Percentiles rank a stretch among this genome's conserved stretches.
Evolutionary conservation across 345 rosid genomes (phyloP).

Genomic region (Gossypium rotundifolium): DNA sequence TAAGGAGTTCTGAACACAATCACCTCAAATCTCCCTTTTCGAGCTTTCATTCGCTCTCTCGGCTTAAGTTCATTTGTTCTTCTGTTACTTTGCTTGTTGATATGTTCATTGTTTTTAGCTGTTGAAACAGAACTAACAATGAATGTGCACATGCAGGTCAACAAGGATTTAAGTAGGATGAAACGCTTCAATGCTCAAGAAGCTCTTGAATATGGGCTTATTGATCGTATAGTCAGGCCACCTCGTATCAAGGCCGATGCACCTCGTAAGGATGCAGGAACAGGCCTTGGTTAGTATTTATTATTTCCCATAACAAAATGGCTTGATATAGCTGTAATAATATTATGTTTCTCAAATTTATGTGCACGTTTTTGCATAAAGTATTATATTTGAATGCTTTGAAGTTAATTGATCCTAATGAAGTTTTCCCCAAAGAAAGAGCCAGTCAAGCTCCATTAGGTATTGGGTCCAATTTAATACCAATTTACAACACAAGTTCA

Average conservation of each 20-base stretch:
- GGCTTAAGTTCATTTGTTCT: neutral
- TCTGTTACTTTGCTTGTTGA: neutral
- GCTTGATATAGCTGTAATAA: neutral
- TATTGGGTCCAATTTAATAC: too few relatives aligned
- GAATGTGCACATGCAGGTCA: conserved; percentile 36
- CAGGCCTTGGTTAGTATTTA: conserved; percentile 48
- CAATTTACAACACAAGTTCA: too few relatives aligned
- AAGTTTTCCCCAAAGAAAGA: neutral
- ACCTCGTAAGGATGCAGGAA: conserved; percentile 38
- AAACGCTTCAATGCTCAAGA: conserved; percentile 64
- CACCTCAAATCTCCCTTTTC: neutral
- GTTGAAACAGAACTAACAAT: neutral
- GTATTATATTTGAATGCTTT: neutral
- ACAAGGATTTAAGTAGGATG: conserved; percentile 52
- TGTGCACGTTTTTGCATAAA: neutral
- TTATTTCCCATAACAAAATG: neutral
- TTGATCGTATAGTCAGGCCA: conserved; percentile 68
- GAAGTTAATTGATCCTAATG: neutral
- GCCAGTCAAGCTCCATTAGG: too few relatives aligned
- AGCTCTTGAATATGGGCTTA: conserved; percentile 77
- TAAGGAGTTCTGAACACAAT: neutral
- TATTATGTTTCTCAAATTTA: conserved; percentile 1
- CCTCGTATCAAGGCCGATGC: conserved; percentile 50
- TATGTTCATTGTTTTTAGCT: neutral
- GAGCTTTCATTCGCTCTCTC: neutral